Evolutionary conservation across 2,329 filamentous ascomycete genomes (phyloP).

Genomic region (Diaporthe sp.): DNA sequence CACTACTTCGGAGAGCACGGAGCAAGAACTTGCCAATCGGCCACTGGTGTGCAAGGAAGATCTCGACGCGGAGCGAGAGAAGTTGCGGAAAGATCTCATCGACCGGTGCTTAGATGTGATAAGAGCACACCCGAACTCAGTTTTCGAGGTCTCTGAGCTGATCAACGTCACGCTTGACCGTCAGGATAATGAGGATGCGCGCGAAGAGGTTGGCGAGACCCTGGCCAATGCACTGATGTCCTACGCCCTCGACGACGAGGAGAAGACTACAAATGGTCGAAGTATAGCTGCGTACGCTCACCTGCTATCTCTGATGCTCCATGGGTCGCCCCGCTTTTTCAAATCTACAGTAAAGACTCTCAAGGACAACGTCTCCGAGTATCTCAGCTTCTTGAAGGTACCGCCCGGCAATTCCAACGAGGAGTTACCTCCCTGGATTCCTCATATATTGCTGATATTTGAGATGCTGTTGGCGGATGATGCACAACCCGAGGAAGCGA

Average conservation of each 20-base stretch:
- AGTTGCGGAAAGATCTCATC: conserved; percentile 81
- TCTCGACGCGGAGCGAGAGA: conserved; percentile 78
- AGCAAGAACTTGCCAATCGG: conserved; percentile 37
- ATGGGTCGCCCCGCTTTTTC: conserved; percentile 83
- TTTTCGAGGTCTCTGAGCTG: conserved; percentile 90
- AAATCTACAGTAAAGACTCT: conserved; percentile 78
- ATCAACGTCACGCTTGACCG: conserved; percentile 78
- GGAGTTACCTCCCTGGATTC: conserved; percentile 91
- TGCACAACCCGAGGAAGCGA: conserved; percentile 79
- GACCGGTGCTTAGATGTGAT: conserved; percentile 92
- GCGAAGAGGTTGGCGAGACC: conserved; percentile 83
- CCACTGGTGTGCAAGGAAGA: conserved; percentile 75
- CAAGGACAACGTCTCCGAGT: conserved; percentile 78
- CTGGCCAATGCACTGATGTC: conserved; percentile 86
- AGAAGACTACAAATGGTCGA: conserved; percentile 70
- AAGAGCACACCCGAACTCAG: conserved; percentile 85
- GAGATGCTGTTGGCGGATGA: conserved; percentile 93
- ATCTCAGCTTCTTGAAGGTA: conserved; percentile 83
- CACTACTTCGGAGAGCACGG: conserved; percentile 37
- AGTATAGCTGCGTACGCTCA: conserved; percentile 90
- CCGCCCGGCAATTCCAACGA: conserved; percentile 74
- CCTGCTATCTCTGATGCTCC: conserved; percentile 86
- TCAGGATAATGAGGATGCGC: conserved; percentile 63
- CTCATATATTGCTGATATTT: conserved; percentile 87
- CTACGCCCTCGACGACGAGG: conserved; percentile 68